Percentiles rank a stretch among this genome's conserved stretches.
Conservation (phyloP, 306 rosid genomes). For the Abrus precatorius region DNA sequence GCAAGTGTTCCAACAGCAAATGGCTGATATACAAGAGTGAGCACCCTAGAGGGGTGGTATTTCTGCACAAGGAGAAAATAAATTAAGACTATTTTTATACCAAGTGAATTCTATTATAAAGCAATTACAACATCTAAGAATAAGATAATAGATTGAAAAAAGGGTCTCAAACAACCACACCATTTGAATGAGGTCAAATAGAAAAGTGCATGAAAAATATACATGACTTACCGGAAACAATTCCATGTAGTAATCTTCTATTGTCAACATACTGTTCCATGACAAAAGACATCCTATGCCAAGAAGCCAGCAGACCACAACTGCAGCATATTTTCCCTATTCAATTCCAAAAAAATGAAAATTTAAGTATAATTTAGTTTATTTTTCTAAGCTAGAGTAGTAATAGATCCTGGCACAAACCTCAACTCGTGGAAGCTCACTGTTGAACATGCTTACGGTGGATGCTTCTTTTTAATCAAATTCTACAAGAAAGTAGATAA, state of each 20-base stretch:
- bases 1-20: slow-evolving; percentile 78
- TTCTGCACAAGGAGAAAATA: slow-evolving; percentile 57
- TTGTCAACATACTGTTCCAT: slow-evolving; percentile 95
- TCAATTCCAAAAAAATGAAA: background rate
- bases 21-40: slow-evolving; percentile 86
- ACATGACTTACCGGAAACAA: slow-evolving; percentile 75
- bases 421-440: slow-evolving; percentile 61
- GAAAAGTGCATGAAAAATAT: slow-evolving; percentile 23
- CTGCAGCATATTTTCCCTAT: slow-evolving; percentile 79
- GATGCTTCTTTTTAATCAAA: slow-evolving; percentile 46
- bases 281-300: slow-evolving; percentile 93
- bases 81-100: background rate
- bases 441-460: slow-evolving; percentile 50
- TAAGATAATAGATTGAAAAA: slow-evolving; percentile 6
- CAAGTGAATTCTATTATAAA: background rate
- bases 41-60: slow-evolving; percentile 86
- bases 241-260: slow-evolving; percentile 70
- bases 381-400: background rate
- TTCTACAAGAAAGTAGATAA: slow-evolving; percentile 32
- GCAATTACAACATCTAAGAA: background rate
- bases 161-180: background rate
- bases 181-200: background rate
- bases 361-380: slow-evolving; percentile 15
- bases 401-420: slow-evolving; percentile 48
- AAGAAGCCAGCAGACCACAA: slow-evolving; percentile 80